Base-by-base conservation (phyloP, 768 basidiomycete species). In the Tylopilus vinaceipallidus region DNA sequence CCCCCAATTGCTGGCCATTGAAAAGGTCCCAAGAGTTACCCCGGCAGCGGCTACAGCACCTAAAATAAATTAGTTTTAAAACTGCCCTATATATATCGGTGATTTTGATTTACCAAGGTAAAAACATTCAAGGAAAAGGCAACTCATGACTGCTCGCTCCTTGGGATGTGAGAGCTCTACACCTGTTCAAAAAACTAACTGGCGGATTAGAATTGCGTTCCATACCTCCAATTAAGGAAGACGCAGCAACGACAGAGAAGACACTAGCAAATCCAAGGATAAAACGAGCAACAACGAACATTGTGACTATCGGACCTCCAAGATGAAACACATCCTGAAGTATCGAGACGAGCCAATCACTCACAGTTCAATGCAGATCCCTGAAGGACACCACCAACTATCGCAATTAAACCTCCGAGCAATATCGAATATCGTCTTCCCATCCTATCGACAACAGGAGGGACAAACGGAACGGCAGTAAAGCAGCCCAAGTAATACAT, bases 401-500 rank as follows among this genome's bases (percentile, higher is more conserved):
- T 48, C 20, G 42, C 39, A 8, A 57, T 10, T 10, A 51, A 2
- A 7, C 46, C 32, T 14, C 51, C 59, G 7, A 61, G 34, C 1
- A 61, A 30, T 53, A 61, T 61, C 0, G 60, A 36, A 19, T 38
- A 39, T 19, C 58, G 54, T n/a, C 58, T 49, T 23, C 58, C 58
- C 3, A 50, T 11, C 11, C 35, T 56, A 24, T 59, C 58, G 23
- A 49, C 49, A 16, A 50, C 6, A 0, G 4, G 33, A 9, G 58
- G 39, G 3, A 44, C 58, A 20, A 80, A 62, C 0, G 83, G 83
- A 5, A 84, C 62, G 0, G 79, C 76, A 17, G 70, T 54, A 26
- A 85, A 73, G 3, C 77, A 76, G 7, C 83, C 83, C n/a, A 84
- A 73, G 1, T 81, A 79, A 58, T 83, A 84, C 58, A 81, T 74